Base-by-base conservation (phyloP, 352 stramenopile genomes). In the Phytophthora meadii region DNA sequence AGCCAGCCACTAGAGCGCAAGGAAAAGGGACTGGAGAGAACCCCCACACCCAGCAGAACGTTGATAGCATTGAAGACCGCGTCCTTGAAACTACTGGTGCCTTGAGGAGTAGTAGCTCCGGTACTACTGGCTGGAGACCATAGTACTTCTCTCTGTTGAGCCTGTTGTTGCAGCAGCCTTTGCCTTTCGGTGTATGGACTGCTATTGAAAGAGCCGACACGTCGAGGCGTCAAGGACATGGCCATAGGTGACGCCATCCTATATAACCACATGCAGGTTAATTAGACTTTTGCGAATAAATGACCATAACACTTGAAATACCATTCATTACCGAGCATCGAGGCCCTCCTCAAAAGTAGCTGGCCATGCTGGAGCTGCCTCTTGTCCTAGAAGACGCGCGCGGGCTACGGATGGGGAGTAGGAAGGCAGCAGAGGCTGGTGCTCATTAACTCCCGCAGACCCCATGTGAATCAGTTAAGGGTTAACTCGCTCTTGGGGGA, bases 11-110 rank as follows among this genome's bases (percentile, higher is more conserved):
- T 92, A 19, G 80, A 92, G 24, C 87, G 85, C 72, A 96, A 50
- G 12, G 87, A 87, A 60, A 93, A 96, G 28, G 88, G 88, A 47
- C 87, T 89, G 49, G 88, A 92, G 46, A 96, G 81, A 54, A 94
- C 82, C 8, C 88, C 88, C 10, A 94, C 87, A 36, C 88, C 88
- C n/a, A 94, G 53, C 44, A 96, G 67, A 61, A 95, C 83, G 65
- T 96, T 96, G 66, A 96, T 88, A 36, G 82, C 82, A 45, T 95
- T 96, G 61, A 94, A 90, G 6, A 91, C 84, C 6, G 87, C 79
- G 39, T 88, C 82, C 14, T 85, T 81, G 61, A 92, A 92, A 42
- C 76, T 88, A 65, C 79, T 90, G 54, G 81, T 81, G 73, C 82
- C 82, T 28, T 79, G 62, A 2, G 40, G 44, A 7, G 59, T 19